Conservation (phyloP, 2,329 filamentous ascomycete genomes). For the Botryotinia globosa region DNA sequence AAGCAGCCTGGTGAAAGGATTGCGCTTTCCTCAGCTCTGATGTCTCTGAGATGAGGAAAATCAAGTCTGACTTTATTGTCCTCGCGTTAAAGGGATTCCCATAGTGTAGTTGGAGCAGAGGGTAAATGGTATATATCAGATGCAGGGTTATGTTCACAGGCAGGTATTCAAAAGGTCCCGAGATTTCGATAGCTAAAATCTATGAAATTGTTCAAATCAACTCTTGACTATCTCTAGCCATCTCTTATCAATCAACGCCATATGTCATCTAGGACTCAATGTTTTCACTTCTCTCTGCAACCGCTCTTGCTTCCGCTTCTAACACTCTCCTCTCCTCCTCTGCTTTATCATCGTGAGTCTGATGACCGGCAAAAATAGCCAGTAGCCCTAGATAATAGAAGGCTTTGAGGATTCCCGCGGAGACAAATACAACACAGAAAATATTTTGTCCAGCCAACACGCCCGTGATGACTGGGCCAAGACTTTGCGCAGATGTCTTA, state of each 20-base stretch:
- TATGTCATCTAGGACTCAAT: background rate
- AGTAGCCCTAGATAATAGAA: slow-evolving; percentile 59
- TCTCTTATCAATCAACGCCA: background rate
- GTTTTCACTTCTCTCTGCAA: slow-evolving; percentile 27
- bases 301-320: slow-evolving; percentile 26
- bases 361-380: slow-evolving; percentile 45
- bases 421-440: slow-evolving; percentile 62
- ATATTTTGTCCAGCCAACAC: slow-evolving; percentile 52
- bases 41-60: background rate
- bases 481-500: slow-evolving; percentile 61
- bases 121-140: background rate
- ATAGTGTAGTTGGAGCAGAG: background rate
- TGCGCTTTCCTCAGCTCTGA: background rate
- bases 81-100: background rate
- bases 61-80: background rate
- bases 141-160: background rate
- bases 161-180: background rate
- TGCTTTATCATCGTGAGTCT: slow-evolving; percentile 32
- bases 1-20: background rate
- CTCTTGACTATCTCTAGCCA: background rate
- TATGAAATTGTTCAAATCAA: background rate
- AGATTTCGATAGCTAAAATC: background rate
- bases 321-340: slow-evolving; percentile 28
- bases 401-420: slow-evolving; percentile 62
- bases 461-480: slow-evolving; percentile 64